Conservation (phyloP, 345 rosid genomes). For the Lumnitzera littorea region DNA sequence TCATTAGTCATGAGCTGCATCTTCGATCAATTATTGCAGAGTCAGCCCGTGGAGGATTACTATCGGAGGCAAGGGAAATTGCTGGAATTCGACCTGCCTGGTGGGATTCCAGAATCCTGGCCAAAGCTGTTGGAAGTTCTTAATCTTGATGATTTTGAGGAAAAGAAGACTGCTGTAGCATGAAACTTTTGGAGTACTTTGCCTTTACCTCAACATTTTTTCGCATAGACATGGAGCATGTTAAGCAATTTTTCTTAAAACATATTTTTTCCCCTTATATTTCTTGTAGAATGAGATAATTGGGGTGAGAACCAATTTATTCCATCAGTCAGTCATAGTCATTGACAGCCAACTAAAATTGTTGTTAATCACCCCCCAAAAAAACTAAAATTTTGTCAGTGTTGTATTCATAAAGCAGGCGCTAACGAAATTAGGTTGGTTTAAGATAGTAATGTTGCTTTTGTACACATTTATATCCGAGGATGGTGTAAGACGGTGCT, state of each 20-base stretch:
- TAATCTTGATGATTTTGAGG: slow-evolving; percentile 71
- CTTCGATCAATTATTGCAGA: slow-evolving; percentile 35
- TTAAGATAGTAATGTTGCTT: too few species aligned
- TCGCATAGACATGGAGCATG: slow-evolving; percentile 46
- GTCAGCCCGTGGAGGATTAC: slow-evolving; percentile 83
- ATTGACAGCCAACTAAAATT: too few species aligned
- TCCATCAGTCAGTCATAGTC: too few species aligned
- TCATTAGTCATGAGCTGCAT: slow-evolving; percentile 1
- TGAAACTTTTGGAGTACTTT: slow-evolving; percentile 24
- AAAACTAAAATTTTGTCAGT: too few species aligned
- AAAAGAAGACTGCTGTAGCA: slow-evolving; percentile 65
- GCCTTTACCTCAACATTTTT: slow-evolving; percentile 20
- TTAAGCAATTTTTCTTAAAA: slow-evolving; percentile 42
- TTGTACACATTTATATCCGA: neutral
- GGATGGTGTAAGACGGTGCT: neutral
- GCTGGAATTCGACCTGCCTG: slow-evolving; percentile 82
- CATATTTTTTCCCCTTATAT: slow-evolving; percentile 12
- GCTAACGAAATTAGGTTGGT: too few species aligned
- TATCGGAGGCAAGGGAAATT: slow-evolving; percentile 65
- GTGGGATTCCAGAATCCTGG: slow-evolving; percentile 95
- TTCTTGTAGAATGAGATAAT: slow-evolving; percentile 9
- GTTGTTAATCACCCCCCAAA: too few species aligned
- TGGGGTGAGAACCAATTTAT: neutral
- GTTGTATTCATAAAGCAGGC: too few species aligned
- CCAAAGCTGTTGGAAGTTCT: slow-evolving; percentile 87